Evolutionary conservation across 1,139 yeast species (phyloP).

Genomic region (Kodamaea alishanica): DNA sequence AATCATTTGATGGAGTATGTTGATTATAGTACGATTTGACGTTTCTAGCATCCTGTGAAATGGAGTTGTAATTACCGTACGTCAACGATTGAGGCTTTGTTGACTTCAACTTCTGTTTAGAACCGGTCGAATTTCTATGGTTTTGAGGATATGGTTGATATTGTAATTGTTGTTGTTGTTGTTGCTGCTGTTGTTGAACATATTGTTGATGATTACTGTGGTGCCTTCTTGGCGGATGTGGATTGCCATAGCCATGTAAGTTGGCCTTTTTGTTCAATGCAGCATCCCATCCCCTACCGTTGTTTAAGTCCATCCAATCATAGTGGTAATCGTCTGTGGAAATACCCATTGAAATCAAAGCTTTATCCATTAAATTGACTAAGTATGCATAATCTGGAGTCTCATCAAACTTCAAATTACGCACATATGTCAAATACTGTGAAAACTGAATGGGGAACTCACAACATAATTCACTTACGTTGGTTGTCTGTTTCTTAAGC

Average conservation of each 20-base stretch:
- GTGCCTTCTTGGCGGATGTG: constrained; percentile 55
- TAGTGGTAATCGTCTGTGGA: constrained; percentile 59
- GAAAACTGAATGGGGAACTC: constrained; percentile 77
- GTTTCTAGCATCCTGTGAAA: constrained; percentile 22
- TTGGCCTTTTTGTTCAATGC: constrained; percentile 75
- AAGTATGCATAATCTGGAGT: constrained; percentile 67
- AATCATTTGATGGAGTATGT: constrained; percentile 6
- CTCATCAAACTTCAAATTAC: constrained; percentile 71
- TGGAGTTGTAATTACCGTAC: constrained; percentile 29
- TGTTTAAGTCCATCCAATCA: constrained; percentile 82
- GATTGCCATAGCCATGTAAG: constrained; percentile 75
- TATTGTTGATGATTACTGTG: constrained; percentile 31
- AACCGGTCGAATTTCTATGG: constrained; percentile 9
- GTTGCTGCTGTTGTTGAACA: constrained; percentile 26
- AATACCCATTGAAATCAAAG: constrained; percentile 30
- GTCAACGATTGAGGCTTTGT: constrained; percentile 16
- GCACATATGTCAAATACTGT: constrained; percentile 67
- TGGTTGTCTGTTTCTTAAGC: constrained; percentile 69
- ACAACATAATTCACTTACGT: constrained; percentile 62
- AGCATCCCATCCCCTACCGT: constrained; percentile 82
- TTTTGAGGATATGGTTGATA: constrained; percentile 6
- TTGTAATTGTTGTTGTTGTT: constrained; percentile 14
- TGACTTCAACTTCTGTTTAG: constrained; percentile 9
- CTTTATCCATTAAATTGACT: constrained; percentile 41
- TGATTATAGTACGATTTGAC: constrained; percentile 15